Conservation (phyloP, 2,329 filamentous ascomycete species). For the Trichoderma simmonsii region DNA sequence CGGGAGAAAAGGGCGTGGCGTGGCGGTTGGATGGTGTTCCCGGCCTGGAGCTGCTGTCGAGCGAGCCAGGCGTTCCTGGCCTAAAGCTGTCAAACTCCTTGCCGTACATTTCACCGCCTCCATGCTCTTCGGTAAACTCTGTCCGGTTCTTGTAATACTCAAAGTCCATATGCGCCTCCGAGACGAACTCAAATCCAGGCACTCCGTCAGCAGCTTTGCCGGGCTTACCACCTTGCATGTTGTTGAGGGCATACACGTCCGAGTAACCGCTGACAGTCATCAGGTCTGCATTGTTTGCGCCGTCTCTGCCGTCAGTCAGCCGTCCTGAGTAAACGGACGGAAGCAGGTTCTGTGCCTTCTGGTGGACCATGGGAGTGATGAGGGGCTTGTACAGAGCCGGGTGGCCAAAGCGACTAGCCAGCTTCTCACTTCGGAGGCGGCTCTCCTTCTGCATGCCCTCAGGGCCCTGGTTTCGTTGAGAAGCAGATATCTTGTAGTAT, state of each 20-base stretch:
- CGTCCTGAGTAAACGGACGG: slow-evolving; percentile 84
- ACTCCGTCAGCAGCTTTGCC: slow-evolving; percentile 46
- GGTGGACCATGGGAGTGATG: slow-evolving; percentile 92
- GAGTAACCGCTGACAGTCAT: slow-evolving; percentile 69
- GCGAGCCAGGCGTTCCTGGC: slow-evolving; percentile 59
- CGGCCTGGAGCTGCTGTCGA: slow-evolving; percentile 48
- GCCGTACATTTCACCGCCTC: slow-evolving; percentile 70
- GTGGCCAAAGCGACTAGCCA: slow-evolving; percentile 80
- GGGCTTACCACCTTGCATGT: slow-evolving; percentile 61
- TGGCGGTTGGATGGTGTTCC: slow-evolving; percentile 41
- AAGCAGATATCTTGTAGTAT: slow-evolving; percentile 70
- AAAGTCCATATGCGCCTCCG: slow-evolving; percentile 82
- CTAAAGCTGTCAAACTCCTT: slow-evolving; percentile 56
- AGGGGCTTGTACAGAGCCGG: slow-evolving; percentile 85
- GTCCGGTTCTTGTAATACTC: slow-evolving; percentile 86
- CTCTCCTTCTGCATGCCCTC: slow-evolving; percentile 49
- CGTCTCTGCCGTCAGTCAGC: slow-evolving; percentile 62
- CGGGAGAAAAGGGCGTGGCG: slow-evolving; percentile 36
- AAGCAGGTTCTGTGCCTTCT: slow-evolving; percentile 81
- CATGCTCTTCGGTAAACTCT: slow-evolving; percentile 83
- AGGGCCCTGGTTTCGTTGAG: slow-evolving; percentile 44
- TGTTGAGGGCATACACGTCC: slow-evolving; percentile 74
- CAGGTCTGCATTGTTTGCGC: slow-evolving; percentile 52
- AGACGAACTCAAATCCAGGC: slow-evolving; percentile 85
- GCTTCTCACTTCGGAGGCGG: slow-evolving; percentile 60